Evolutionary conservation across 2,329 filamentous ascomycete species (phyloP).

Genomic region (Venturia carpophila): DNA sequence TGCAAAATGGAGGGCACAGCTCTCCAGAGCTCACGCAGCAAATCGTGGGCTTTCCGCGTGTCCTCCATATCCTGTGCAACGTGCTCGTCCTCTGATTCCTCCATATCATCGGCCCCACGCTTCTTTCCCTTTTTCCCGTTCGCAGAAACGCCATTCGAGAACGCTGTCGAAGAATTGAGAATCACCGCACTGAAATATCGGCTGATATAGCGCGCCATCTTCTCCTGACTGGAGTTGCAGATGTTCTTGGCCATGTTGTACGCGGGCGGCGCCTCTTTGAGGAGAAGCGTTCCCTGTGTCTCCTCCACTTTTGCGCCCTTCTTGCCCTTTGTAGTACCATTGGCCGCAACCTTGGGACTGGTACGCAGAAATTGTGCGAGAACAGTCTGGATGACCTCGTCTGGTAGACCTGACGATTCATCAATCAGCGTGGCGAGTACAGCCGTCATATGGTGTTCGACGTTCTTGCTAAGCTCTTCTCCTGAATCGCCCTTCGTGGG

Average conservation of each 20-base stretch:
- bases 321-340: conserved; percentile 42
- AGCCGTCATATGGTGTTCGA: conserved; percentile 85
- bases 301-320: conserved; percentile 51
- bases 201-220: conserved; percentile 89
- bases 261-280: conserved; percentile 84
- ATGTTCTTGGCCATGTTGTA: conserved; percentile 96
- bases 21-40: conserved; percentile 89
- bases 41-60: conserved; percentile 76
- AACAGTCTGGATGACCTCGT: conserved; percentile 81
- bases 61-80: conserved; percentile 72
- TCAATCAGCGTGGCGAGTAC: conserved; percentile 81
- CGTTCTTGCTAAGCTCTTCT: conserved; percentile 82
- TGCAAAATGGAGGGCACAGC: conserved; percentile 80
- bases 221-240: conserved; percentile 80
- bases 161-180: conserved; percentile 66
- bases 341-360: conserved; percentile 52
- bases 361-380: conserved; percentile 92
- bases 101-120: conserved; percentile 33
- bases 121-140: conserved; percentile 44
- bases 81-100: conserved; percentile 37
- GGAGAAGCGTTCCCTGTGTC: conserved; percentile 73
- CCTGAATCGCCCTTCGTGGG: conserved; percentile 66
- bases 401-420: conserved; percentile 68
- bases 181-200: conserved; percentile 98
- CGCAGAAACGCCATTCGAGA: conserved; percentile 26